Evolutionary conservation across 2,329 filamentous ascomycete species (phyloP).

Genomic region (Metarhizium brunneum): DNA sequence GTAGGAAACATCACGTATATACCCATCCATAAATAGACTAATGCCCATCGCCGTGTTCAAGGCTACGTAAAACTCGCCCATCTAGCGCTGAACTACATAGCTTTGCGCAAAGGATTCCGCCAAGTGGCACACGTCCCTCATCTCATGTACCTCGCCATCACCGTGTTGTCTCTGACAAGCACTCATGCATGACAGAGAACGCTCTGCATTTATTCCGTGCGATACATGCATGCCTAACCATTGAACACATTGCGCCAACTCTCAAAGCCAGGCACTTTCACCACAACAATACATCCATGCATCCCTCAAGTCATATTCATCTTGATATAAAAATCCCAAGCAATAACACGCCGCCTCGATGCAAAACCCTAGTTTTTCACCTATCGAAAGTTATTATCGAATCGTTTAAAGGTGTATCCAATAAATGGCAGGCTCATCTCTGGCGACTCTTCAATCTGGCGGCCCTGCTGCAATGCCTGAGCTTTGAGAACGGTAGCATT

Average conservation of each 20-base stretch:
- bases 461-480: conserved; percentile 64
- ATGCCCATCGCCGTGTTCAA: not conserved
- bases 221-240: not conserved
- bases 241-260: not conserved
- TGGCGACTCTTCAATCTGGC: conserved; percentile 65
- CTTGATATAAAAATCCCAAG: not conserved
- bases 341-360: not conserved
- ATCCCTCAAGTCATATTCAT: not conserved
- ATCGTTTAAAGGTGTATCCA: conserved; percentile 77
- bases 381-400: conserved; percentile 62
- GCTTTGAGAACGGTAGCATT: conserved; percentile 80
- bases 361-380: not conserved
- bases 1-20: not conserved
- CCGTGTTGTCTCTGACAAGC: not conserved
- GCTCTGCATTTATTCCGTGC: not conserved
- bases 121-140: not conserved
- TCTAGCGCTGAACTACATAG: not conserved
- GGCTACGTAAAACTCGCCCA: not conserved
- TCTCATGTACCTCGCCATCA: not conserved
- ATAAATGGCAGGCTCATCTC: conserved; percentile 85
- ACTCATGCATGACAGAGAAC: not conserved
- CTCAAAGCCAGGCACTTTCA: not conserved
- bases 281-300: not conserved
- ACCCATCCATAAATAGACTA: not conserved
- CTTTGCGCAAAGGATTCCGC: not conserved